Evolutionary conservation across 1,284 basidiomycete species (phyloP).

Genomic region (Termitomyces sp.): DNA sequence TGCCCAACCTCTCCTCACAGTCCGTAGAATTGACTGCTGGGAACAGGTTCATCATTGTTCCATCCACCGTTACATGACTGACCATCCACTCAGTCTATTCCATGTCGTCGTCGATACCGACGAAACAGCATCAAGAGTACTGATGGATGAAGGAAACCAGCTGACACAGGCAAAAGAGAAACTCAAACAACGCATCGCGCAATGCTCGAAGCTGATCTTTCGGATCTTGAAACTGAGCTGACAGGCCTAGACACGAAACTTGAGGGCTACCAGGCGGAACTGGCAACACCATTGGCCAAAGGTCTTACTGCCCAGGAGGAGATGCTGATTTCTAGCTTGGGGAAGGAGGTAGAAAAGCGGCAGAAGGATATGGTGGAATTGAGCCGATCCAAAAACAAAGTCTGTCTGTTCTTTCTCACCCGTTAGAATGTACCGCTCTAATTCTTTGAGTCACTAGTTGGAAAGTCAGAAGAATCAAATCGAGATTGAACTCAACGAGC

Average conservation of each 20-base stretch:
- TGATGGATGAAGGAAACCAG: conserved; percentile 60
- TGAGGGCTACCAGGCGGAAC: conserved; percentile 66
- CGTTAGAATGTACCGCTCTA: not conserved
- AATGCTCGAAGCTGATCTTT: conserved; percentile 64
- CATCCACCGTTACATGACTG: not conserved
- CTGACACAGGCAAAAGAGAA: conserved; percentile 72
- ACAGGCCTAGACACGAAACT: conserved; percentile 54
- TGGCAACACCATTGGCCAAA: conserved; percentile 72
- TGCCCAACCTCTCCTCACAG: conserved; percentile 40
- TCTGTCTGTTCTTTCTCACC: conserved; percentile 31
- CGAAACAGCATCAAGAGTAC: conserved; percentile 80
- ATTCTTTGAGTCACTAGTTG: conserved; percentile 46
- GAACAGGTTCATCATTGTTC: conserved; percentile 58
- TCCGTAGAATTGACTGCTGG: conserved; percentile 94
- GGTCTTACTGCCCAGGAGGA: conserved; percentile 75
- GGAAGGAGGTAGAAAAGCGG: conserved; percentile 70
- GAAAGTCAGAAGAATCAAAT: conserved; percentile 75
- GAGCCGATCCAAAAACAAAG: conserved; percentile 69
- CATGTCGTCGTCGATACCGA: conserved; percentile 98
- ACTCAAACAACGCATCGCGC: conserved; percentile 53
- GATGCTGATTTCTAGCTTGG: conserved; percentile 62
- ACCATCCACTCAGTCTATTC: conserved; percentile 64
- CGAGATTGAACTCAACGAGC: conserved; percentile 93
- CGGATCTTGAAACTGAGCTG: conserved; percentile 72
- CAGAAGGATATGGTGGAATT: conserved; percentile 70